Base-by-base conservation (phyloP, 805 yeast species). In the Teunomyces aglyptinius region DNA sequence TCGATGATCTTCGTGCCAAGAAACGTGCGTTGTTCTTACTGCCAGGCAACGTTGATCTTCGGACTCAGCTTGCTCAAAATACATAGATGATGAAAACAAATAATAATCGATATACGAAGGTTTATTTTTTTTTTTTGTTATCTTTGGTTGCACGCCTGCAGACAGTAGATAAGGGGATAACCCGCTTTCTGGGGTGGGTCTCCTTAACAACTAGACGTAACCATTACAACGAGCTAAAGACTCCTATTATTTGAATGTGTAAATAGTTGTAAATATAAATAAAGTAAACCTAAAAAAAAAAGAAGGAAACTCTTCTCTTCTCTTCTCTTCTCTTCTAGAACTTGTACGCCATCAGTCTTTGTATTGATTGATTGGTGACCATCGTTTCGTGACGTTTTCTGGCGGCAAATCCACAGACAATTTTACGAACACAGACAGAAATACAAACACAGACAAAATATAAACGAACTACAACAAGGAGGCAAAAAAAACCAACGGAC, bases 1-100 rank as follows among this genome's bases (percentile, higher is more conserved):
- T 70, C 5, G 81, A 83, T 0, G 62, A 73, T 3, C 49, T 82
- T 3, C 64, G 83, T 45, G 78, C 77, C 43, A 66, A 81, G 3
- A 96, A 89, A 60, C 72, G 95, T 49, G 84, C 90, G 6, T 55
- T 88, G 7, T 75, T 87, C 55, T 60, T 87, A 31, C 39, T 36
- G 39, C 39, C 39, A 6, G 39, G 28, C 10, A 36, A 36, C 18
- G 12, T 6, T 10, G 16, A 20, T 5, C 12, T 19, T 6, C n/a
- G 13, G 39, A 26, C 28, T 6, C 28, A 6, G 24, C 27, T 36
- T 8, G 28, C 27, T 26, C 39, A 19, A 4, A 22, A 12, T n/a
- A 6, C 15, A 36, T 20, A n/a, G 19, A 24, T 19, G 20, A 20
- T 13, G n/a, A n/a, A n/a, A n/a, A n/a, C n/a, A n/a, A n/a, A n/a